Evolutionary conservation across 2,329 filamentous ascomycete species (phyloP), one percentile per base, ranked within the genome.

Genomic region (Pseudogymnoascus sp.): DNA sequence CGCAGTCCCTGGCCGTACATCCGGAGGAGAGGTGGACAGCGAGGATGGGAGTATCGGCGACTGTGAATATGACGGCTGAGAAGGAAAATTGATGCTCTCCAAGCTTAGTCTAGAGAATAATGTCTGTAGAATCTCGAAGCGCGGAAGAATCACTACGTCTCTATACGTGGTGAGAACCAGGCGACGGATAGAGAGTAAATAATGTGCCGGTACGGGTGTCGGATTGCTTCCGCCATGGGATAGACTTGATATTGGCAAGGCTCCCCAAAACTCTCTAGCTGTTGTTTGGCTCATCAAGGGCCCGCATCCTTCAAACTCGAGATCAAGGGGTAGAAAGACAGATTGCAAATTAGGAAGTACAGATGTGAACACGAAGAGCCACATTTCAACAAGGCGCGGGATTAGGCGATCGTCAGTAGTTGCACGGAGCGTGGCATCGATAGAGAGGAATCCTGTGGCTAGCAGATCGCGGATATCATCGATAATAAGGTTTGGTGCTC

Each of bases 261-360:
- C 87, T 29, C 89, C 89, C 92, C 93, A 97, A 70, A 97, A 96
- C 64, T 97, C 93, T 41, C 87, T 85, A 4, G 92, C 89, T 74
- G 95, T 88, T 4, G 91, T 86, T 0, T 83, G 75, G 0, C 83
- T 87, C 83, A 97, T 88, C 62, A 97, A 83, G 0, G 85, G 80
- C 14, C 94, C 94, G 55, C 83, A 83, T 5, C 93, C 94, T 61
- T 91, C 88, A 72, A 99, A 96, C 72, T 99, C 94, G 10, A 96
- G 83, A 71, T 99, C 94, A 1, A 99, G 78, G 0, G 92, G 94
- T 1, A 99, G 78, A 72, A 99, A 97, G 0, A 97, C 92, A 1
- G 93, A 92, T 77, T 97, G 93, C 69, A 99, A 87, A 71, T 96
- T 97, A 0, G 94, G 94, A 4, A 97, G 77, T 38, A 97, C 90